Percentiles rank a stretch among this genome's conserved stretches.
Evolutionary conservation across 2,329 filamentous ascomycete genomes (phyloP).

Genomic region (Seiridium cupressi): DNA sequence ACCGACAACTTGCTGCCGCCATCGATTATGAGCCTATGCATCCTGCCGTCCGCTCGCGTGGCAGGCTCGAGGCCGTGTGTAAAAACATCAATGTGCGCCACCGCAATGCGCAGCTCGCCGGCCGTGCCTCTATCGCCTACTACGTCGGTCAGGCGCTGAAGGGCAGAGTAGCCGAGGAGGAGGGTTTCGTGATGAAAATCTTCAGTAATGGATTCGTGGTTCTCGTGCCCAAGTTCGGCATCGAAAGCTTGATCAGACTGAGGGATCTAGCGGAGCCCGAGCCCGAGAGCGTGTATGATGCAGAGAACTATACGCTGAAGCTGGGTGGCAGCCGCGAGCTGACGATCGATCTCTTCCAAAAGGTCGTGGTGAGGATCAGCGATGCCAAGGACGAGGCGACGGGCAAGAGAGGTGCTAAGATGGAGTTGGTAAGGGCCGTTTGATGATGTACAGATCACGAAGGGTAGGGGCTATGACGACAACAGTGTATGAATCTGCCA

Average conservation of each 20-base stretch:
- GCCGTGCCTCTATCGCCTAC: constrained; percentile 91
- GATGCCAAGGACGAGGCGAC: constrained; percentile 93
- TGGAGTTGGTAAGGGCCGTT: constrained; percentile 56
- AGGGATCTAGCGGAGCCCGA: constrained; percentile 77
- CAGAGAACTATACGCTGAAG: constrained; percentile 77
- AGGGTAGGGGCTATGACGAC: too few relatives aligned
- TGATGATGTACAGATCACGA: not conserved
- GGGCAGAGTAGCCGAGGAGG: constrained; percentile 72
- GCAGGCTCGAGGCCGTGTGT: constrained; percentile 88
- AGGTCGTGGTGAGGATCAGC: constrained; percentile 82
- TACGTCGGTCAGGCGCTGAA: constrained; percentile 97
- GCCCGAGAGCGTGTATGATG: constrained; percentile 80
- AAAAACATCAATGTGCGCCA: constrained; percentile 98
- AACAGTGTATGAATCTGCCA: too few relatives aligned
- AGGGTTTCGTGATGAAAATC: constrained; percentile 94
- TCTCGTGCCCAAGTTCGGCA: constrained; percentile 91
- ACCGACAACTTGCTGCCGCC: constrained; percentile 90
- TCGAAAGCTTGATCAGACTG: constrained; percentile 86
- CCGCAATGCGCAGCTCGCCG: constrained; percentile 94
- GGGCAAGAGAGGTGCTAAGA: constrained; percentile 89
- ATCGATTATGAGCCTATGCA: constrained; percentile 92
- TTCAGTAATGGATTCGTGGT: constrained; percentile 98
- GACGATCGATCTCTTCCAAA: constrained; percentile 83
- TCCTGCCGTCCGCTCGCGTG: constrained; percentile 74
- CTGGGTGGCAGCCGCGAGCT: constrained; percentile 54